Evolutionary conservation across 208 protist species (phyloP).

Genomic region (Crithidia bombi): DNA sequence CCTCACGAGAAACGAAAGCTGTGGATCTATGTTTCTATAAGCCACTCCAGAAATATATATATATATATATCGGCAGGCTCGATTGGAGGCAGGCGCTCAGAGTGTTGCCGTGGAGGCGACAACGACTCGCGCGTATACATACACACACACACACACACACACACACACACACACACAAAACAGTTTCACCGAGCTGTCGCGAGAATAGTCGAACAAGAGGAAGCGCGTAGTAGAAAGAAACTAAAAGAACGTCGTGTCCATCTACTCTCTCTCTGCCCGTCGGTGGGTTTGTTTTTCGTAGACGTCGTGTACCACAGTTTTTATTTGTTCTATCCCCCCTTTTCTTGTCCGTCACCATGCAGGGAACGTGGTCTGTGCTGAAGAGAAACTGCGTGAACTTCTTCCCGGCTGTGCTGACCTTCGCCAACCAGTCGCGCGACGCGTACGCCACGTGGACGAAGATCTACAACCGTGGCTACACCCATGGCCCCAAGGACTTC

Average conservation of each 20-base stretch:
- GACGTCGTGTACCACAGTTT: too few species aligned
- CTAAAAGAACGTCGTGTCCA: too few species aligned
- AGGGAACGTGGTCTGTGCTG: slow-evolving; percentile 78
- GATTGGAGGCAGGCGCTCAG: too few species aligned
- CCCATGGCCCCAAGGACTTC: slow-evolving; percentile 75
- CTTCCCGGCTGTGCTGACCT: slow-evolving; percentile 59
- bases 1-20: too few species aligned
- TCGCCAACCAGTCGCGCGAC: slow-evolving; percentile 60
- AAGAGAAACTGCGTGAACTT: slow-evolving; percentile 86
- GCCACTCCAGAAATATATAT: too few species aligned
- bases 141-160: slow-evolving; percentile 8
- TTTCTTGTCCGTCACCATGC: slow-evolving; percentile 47
- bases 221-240: too few species aligned
- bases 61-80: too few species aligned
- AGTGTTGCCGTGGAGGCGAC: not conserved
- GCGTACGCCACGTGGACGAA: slow-evolving; percentile 78
- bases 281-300: too few species aligned
- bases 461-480: slow-evolving; percentile 83
- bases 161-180: not conserved
- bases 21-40: too few species aligned
- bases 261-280: slow-evolving; percentile 1
- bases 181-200: not conserved
- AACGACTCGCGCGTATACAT: not conserved
- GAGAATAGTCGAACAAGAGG: too few species aligned
- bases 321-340: too few species aligned